Evolutionary conservation across 2,329 filamentous ascomycete species (phyloP), one percentile per base, ranked within the genome.

Genomic region (Colletotrichum zoysiae): DNA sequence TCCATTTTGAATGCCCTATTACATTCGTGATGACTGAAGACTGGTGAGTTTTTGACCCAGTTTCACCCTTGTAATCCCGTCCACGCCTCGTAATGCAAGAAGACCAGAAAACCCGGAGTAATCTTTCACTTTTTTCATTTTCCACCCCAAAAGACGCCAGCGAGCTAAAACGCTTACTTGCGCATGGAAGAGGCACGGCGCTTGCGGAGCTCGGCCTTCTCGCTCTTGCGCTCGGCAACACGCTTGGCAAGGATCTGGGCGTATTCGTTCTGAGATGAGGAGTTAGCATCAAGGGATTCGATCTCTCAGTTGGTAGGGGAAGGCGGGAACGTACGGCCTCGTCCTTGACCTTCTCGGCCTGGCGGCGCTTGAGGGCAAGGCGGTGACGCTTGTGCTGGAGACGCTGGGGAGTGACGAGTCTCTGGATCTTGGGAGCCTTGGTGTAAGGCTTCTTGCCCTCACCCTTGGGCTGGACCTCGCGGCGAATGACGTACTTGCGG

Each of bases 351-450:
- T 95, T 93, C 90, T 99, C 96, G 82, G 95, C 88, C 84, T 95
- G 94, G 86, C 96, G 95, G 86, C 95, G 94, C 95, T 99, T 99
- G 88, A 99, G 93, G 82, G 96, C 95, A 82, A 97, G 89, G 81
- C 95, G 91, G 90, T 98, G 96, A 83, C 96, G 95, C 94, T 98
- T 99, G 93, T 97, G 96, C 91, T 99, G 96, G 84, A 99, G 95
- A 86, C 96, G 96, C 89, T 98, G 96, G 85, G 96, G 96, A 83
- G 96, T 99, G 81, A 99, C 95, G 81, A 99, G 94, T 85, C 96
- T 94, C 92, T 99, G 96, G 88, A 99, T 99, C 91, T 95, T 97
- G 86, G 96, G 96, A 81, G 96, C 96, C 94, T 99, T 99, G 93
- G 95, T 98, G 92, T 98, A 98, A 81, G 95, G 87, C 88, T 94